Conservation (phyloP, 768 basidiomycete genomes). For the Lyophyllum decastes region DNA sequence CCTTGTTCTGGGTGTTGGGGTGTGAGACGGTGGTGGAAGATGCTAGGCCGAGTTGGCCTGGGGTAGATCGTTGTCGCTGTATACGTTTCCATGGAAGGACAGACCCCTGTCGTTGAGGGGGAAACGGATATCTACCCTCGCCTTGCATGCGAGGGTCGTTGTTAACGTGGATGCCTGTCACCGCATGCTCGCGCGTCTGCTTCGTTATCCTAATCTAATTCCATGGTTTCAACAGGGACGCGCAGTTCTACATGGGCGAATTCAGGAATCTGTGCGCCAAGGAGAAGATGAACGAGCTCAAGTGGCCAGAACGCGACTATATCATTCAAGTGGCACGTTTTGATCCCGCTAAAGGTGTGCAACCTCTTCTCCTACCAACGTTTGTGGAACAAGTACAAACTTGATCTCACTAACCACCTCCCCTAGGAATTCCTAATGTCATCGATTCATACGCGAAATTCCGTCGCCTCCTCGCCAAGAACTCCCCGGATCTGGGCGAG, state of each 20-base stretch:
- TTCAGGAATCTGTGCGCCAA: constrained; percentile 76
- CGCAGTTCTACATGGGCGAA: constrained; percentile 88
- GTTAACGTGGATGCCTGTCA: not conserved
- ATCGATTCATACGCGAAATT: constrained; percentile 87
- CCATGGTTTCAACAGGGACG: constrained; percentile 47
- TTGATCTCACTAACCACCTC: not conserved
- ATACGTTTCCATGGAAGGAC: no score
- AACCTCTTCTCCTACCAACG: not conserved
- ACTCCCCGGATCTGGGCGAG: constrained; percentile 40
- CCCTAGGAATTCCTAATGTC: constrained; percentile 78
- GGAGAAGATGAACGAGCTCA: constrained; percentile 79
- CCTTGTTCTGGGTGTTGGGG: not conserved
- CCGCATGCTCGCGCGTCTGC: not conserved
- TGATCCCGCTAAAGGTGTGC: constrained; percentile 69
- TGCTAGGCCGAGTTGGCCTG: not conserved
- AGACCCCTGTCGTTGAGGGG: no score
- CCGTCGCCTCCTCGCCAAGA: constrained; percentile 60
- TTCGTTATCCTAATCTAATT: not conserved
- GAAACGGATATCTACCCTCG: no score
- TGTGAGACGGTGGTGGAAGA: not conserved
- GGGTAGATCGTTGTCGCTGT: not conserved
- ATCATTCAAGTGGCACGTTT: constrained; percentile 93
- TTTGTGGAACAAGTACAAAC: no score
- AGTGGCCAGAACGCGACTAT: constrained; percentile 84
- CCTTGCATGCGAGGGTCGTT: not conserved